These are phyloP conservation scores for Huntiella decipiens DNA, from an alignment of 2,329 filamentous ascomycete species.

Conservation along the genomic window DNA sequence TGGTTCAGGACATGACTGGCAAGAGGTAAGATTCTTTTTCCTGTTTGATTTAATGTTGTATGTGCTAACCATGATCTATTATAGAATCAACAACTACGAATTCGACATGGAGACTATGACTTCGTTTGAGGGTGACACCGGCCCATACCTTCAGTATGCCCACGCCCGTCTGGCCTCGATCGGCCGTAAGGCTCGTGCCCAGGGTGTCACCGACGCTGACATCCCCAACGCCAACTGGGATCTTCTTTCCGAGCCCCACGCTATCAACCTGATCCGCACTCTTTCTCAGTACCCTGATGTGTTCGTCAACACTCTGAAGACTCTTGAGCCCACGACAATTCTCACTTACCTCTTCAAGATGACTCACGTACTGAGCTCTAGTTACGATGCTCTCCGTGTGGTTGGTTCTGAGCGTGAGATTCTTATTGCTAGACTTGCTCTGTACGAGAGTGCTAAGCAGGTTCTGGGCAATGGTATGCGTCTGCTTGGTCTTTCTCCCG, in stretches of 20 bases:
- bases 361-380: slow-evolving; percentile 61
- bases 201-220: slow-evolving; percentile 33
- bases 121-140: slow-evolving; percentile 70
- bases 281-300: slow-evolving; percentile 77
- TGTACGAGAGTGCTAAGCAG: slow-evolving; percentile 58
- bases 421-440: slow-evolving; percentile 52
- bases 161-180: slow-evolving; percentile 54
- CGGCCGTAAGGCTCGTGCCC: slow-evolving; percentile 35
- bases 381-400: slow-evolving; percentile 66
- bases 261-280: slow-evolving; percentile 51
- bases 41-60: background rate
- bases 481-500: slow-evolving; percentile 57
- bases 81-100: slow-evolving; percentile 43
- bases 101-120: slow-evolving; percentile 72
- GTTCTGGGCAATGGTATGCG: slow-evolving; percentile 72
- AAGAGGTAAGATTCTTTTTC: slow-evolving; percentile 31
- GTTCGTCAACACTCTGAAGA: slow-evolving; percentile 67
- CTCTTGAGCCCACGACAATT: slow-evolving; percentile 48
- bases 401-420: slow-evolving; percentile 60
- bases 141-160: slow-evolving; percentile 70
- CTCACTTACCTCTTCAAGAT: slow-evolving; percentile 65
- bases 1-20: slow-evolving; percentile 95
- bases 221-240: slow-evolving; percentile 44
- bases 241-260: slow-evolving; percentile 53
- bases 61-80: slow-evolving; percentile 3